Conservation (phyloP, 208 protist species). For the Naegleria gruberi region DNA sequence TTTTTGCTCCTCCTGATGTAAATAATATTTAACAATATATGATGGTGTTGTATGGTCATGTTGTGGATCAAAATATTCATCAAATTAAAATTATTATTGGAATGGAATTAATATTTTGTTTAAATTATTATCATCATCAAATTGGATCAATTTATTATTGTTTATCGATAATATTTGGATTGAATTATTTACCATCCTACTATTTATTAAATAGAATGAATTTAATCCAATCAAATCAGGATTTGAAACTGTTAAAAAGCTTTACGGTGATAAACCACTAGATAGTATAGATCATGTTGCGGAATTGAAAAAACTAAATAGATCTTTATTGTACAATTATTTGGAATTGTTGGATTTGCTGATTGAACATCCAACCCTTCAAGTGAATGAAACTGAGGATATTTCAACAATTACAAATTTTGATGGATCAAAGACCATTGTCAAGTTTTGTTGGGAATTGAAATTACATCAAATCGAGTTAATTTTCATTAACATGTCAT, state of each 20-base stretch:
- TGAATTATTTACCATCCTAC: no score
- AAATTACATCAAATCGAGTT: slow-evolving; percentile 41
- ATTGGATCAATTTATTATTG: background rate
- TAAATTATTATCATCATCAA: background rate
- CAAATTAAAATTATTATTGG: no score
- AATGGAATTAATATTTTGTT: no score
- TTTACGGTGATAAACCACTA: background rate
- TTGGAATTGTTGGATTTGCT: slow-evolving; percentile 41
- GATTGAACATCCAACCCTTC: slow-evolving; percentile 35
- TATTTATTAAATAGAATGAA: background rate
- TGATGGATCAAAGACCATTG: background rate
- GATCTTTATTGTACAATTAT: slow-evolving; percentile 44
- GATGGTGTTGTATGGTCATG: background rate
- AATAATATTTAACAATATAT: no score
- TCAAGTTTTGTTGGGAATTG: slow-evolving; percentile 2
- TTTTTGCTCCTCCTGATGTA: background rate
- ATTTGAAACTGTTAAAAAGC: background rate
- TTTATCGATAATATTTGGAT: background rate
- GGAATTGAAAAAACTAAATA: slow-evolving; percentile 45
- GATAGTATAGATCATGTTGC: slow-evolving; percentile 33
- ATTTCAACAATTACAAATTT: background rate
- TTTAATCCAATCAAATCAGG: background rate
- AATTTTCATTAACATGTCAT: slow-evolving; percentile 45
- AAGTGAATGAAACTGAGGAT: slow-evolving; percentile 16
- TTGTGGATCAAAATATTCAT: background rate